phyloP scores from a whole-genome alignment of 371 early-diverging fungal genomes.

The Sporodiniella umbellata region DNA sequence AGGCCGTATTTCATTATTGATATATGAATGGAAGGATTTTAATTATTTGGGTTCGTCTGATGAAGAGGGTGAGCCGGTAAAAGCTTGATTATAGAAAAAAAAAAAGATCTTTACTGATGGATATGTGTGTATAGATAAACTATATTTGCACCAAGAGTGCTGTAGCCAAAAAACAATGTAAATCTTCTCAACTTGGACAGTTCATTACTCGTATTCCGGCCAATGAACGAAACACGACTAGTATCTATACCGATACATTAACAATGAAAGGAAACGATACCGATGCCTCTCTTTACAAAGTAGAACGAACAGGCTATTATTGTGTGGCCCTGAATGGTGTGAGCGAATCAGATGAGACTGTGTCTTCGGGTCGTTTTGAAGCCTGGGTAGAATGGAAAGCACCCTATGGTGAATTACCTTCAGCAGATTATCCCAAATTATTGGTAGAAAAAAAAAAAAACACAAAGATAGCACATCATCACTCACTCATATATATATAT shows the following conservation, averaged over 20 bases:
- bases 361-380: constrained; percentile 47
- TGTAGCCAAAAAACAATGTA: constrained; percentile 44
- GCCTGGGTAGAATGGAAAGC: constrained; percentile 70
- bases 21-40: constrained; percentile 58
- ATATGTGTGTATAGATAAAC: constrained; percentile 30
- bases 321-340: constrained; percentile 53
- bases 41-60: constrained; percentile 41
- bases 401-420: constrained; percentile 84
- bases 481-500: not conserved
- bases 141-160: constrained; percentile 53
- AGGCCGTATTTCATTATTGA: constrained; percentile 46
- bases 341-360: too few species aligned
- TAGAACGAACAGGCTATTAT: constrained; percentile 70
- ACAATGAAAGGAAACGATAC: constrained; percentile 22
- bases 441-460: constrained; percentile 39
- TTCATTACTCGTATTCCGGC: constrained; percentile 36
- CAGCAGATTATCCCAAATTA: constrained; percentile 83
- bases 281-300: constrained; percentile 46
- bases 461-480: too few species aligned
- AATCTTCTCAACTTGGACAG: constrained; percentile 33
- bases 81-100: too few species aligned
- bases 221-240: constrained; percentile 25
- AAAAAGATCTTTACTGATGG: too few species aligned
- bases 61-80: too few species aligned
- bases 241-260: constrained; percentile 38